Evolutionary conservation across 176 grass and related monocot species (phyloP).

Genomic region (Puccinellia tenuiflora): DNA sequence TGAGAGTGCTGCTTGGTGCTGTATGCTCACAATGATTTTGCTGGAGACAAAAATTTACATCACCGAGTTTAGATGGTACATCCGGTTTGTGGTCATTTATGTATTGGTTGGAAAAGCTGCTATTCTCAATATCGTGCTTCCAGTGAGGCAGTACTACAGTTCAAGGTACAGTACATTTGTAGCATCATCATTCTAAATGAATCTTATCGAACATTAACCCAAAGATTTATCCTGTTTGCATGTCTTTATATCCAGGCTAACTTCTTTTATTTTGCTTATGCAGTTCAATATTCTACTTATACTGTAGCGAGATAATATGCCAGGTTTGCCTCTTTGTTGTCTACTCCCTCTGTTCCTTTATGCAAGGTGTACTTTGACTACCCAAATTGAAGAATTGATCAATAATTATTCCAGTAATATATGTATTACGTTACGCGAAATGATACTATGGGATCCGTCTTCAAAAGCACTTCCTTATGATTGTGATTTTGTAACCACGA

Average conservation of each 20-base stretch:
- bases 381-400: background rate
- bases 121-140: slow-evolving; percentile 76
- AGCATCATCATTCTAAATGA: background rate
- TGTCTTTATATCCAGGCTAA: slow-evolving; percentile 17
- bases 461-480: background rate
- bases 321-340: slow-evolving; percentile 49
- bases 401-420: background rate
- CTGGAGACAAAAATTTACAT: slow-evolving; percentile 87
- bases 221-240: background rate
- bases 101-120: slow-evolving; percentile 77
- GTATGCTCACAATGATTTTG: slow-evolving; percentile 69
- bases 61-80: slow-evolving; percentile 87
- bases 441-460: background rate
- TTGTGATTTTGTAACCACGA: background rate
- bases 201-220: slow-evolving; percentile 7
- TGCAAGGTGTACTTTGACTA: background rate
- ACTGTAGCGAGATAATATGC: slow-evolving; percentile 62
- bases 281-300: slow-evolving; percentile 87
- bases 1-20: slow-evolving; percentile 68
- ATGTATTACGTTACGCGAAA: background rate
- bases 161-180: slow-evolving; percentile 47
- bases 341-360: background rate
- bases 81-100: slow-evolving; percentile 83
- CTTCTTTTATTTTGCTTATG: slow-evolving; percentile 24
- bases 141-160: slow-evolving; percentile 63